These are phyloP conservation scores for Colletotrichum tamarilloi DNA, from an alignment of 2,329 filamentous ascomycete genomes.

Conservation along the genomic window DNA sequence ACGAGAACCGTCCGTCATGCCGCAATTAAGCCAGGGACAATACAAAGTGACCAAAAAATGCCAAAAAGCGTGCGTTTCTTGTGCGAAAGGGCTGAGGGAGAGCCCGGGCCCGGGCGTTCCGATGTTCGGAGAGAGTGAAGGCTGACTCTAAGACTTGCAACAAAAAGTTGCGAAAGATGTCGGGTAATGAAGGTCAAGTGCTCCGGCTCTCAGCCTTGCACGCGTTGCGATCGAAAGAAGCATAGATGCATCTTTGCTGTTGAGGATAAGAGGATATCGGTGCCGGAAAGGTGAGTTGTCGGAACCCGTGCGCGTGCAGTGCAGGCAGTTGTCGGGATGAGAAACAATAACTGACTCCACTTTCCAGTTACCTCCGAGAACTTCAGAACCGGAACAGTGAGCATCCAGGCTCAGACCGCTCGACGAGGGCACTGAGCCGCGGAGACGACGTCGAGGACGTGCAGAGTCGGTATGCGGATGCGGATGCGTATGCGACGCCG, in stretches of 20 bases:
- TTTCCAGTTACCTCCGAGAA: slow-evolving; percentile 31
- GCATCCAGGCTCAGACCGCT: slow-evolving; percentile 9
- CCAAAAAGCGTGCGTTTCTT: slow-evolving; percentile 35
- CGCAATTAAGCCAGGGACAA: slow-evolving; percentile 33
- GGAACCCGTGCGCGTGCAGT: not conserved
- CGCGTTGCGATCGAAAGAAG: slow-evolving; percentile 38
- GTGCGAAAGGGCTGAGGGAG: not conserved
- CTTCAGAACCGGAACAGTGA: slow-evolving; percentile 32
- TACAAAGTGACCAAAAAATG: slow-evolving; percentile 37
- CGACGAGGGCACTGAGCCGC: slow-evolving; percentile 9
- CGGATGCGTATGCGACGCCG: slow-evolving; percentile 18
- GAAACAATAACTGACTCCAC: slow-evolving; percentile 6
- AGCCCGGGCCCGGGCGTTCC: not conserved
- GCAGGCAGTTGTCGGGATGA: not conserved
- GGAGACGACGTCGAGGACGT: not conserved
- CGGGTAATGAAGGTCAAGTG: slow-evolving; percentile 41
- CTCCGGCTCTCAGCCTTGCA: slow-evolving; percentile 38
- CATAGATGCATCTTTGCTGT: slow-evolving; percentile 38
- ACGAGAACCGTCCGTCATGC: slow-evolving; percentile 23
- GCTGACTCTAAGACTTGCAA: slow-evolving; percentile 39
- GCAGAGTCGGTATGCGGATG: slow-evolving; percentile 1
- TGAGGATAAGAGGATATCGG: slow-evolving; percentile 38
- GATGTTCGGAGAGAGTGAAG: not conserved
- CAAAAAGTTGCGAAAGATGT: slow-evolving; percentile 38
- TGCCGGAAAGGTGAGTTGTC: slow-evolving; percentile 38